Conservation (phyloP, 1,284 basidiomycete genomes). For the Singerocomus inundabilis region DNA sequence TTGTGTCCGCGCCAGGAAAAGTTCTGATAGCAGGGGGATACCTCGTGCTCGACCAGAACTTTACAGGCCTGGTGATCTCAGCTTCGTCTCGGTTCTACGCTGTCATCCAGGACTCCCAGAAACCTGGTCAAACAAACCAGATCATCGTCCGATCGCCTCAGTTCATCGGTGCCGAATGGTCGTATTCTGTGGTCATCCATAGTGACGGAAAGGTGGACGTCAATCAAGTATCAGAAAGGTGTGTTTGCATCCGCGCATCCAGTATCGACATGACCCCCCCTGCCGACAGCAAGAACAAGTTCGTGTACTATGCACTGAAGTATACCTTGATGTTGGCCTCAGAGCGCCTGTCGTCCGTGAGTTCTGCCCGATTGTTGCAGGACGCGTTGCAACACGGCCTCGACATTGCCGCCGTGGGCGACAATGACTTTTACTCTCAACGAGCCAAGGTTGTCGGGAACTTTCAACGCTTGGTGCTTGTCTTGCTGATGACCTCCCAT, state of each 20-base stretch:
- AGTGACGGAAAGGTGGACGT: slow-evolving; percentile 44
- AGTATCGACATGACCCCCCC: slow-evolving; percentile 11
- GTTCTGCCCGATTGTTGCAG: slow-evolving; percentile 44
- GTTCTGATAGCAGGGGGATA: slow-evolving; percentile 94
- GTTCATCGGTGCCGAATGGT: slow-evolving; percentile 81
- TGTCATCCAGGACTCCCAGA: slow-evolving; percentile 42
- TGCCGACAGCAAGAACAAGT: slow-evolving; percentile 69
- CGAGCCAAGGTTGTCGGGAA: slow-evolving; percentile 61
- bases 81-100: slow-evolving; percentile 95
- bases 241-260: slow-evolving; percentile 11
- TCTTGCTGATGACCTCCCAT: slow-evolving; percentile 7
- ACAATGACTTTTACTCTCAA: slow-evolving; percentile 99
- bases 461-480: not conserved
- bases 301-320: slow-evolving; percentile 85
- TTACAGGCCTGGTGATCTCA: slow-evolving; percentile 84
- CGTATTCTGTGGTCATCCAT: slow-evolving; percentile 55
- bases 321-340: slow-evolving; percentile 64
- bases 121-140: slow-evolving; percentile 30
- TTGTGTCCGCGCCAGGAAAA: slow-evolving; percentile 93
- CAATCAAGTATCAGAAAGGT: slow-evolving; percentile 47
- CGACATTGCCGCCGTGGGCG: slow-evolving; percentile 82
- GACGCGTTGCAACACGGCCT: slow-evolving; percentile 52
- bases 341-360: slow-evolving; percentile 55
- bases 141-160: slow-evolving; percentile 89
- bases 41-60: slow-evolving; percentile 84